phyloP scores from a whole-genome alignment of 2,329 filamentous ascomycete genomes.

The Ophiostoma australiae region DNA sequence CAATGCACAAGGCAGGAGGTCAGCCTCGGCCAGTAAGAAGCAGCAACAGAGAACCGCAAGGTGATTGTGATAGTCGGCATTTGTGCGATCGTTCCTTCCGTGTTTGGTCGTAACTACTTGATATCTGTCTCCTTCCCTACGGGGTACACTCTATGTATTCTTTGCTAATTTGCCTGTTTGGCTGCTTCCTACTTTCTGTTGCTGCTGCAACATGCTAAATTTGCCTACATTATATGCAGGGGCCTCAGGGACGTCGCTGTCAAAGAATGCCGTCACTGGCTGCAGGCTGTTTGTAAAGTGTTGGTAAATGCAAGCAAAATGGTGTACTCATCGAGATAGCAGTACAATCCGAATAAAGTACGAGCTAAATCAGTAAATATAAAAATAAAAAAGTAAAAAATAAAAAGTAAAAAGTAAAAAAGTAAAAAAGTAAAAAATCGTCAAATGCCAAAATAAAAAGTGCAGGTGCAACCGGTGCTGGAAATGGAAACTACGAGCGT shows the following conservation, averaged over 20 bases:
- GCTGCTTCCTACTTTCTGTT: not conserved
- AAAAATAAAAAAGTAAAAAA: too few species aligned
- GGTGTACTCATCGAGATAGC: too few species aligned
- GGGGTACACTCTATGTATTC: not conserved
- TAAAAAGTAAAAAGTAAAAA: too few species aligned
- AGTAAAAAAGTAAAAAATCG: too few species aligned
- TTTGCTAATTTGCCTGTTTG: not conserved
- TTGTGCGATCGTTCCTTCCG: conserved; percentile 2
- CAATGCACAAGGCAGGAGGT: too few species aligned
- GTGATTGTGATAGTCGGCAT: not conserved
- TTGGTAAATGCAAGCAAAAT: too few species aligned
- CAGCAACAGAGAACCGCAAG: not conserved
- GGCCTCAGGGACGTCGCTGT: not conserved
- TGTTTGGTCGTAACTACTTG: not conserved
- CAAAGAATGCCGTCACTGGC: too few species aligned
- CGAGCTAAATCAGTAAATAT: too few species aligned
- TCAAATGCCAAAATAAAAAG: too few species aligned
- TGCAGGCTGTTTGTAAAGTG: too few species aligned
- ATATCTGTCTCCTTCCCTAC: not conserved
- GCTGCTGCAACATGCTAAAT: not conserved
- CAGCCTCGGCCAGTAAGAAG: not conserved
- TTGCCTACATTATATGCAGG: conserved; percentile 3
- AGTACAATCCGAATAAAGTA: too few species aligned
- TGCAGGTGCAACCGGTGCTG: too few species aligned
- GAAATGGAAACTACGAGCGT: not conserved